phyloP scores from a whole-genome alignment of 805 yeast genomes.

The Isabelozyma rhagii region DNA sequence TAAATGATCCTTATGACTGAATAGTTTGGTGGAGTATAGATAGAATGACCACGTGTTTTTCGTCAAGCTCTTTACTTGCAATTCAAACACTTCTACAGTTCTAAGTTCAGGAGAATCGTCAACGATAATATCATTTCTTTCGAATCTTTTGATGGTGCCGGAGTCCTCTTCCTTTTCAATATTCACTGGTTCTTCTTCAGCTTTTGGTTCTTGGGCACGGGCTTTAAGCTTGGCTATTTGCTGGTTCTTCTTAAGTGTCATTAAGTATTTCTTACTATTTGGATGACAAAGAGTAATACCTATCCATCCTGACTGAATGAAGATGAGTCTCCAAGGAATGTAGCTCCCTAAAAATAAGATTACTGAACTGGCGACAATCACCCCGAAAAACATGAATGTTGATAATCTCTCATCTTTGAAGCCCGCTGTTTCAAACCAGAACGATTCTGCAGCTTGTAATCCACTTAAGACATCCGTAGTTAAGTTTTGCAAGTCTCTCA shows the following conservation, averaged over 20 bases:
- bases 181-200: conserved; percentile 2
- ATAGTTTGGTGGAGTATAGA: conserved; percentile 53
- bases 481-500: conserved; percentile 71
- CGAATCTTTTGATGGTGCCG: conserved; percentile 25
- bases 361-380: conserved; percentile 28
- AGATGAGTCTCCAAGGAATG: conserved; percentile 63
- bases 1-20: conserved; percentile 45
- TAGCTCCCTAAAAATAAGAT: conserved; percentile 46
- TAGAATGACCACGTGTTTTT: conserved; percentile 61
- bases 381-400: conserved; percentile 50
- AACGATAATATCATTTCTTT: conserved; percentile 54
- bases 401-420: conserved; percentile 68
- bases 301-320: conserved; percentile 59
- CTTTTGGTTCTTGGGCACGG: conserved; percentile 3
- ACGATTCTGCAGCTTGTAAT: conserved; percentile 50
- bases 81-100: conserved; percentile 74
- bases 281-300: conserved; percentile 60
- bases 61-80: conserved; percentile 62
- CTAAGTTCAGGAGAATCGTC: conserved; percentile 64
- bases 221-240: conserved; percentile 2
- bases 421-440: conserved; percentile 61
- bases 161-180: conserved; percentile 12
- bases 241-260: conserved; percentile 7
- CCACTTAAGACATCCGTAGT: conserved; percentile 52
- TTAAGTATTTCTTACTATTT: conserved; percentile 30